These are phyloP conservation scores for Xylariales sp. DNA, from an alignment of 2,329 filamentous ascomycete genomes.

Conservation along the genomic window DNA sequence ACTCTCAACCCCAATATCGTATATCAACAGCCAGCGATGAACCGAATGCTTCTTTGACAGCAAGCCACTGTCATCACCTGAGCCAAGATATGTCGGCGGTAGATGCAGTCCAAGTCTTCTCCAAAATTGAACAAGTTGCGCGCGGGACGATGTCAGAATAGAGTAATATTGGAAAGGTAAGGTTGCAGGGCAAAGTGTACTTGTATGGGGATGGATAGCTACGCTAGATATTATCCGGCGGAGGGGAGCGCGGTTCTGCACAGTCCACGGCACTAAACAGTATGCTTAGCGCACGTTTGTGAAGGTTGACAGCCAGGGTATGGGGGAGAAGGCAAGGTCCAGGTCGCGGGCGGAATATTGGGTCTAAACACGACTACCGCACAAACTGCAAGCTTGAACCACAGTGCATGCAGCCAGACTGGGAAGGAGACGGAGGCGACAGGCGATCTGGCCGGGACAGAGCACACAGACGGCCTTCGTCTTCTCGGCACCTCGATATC, in stretches of 20 bases:
- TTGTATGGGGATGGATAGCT: conserved; percentile 28
- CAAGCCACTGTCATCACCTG: neutral
- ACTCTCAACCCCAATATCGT: neutral
- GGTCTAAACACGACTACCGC: conserved; percentile 26
- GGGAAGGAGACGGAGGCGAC: conserved; percentile 42
- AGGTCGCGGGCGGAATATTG: conserved; percentile 19
- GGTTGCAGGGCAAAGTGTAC: conserved; percentile 30
- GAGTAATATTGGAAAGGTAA: conserved; percentile 27
- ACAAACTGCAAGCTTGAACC: conserved; percentile 27
- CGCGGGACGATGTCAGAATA: conserved; percentile 15
- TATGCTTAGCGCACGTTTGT: conserved; percentile 22
- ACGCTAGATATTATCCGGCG: conserved; percentile 29
- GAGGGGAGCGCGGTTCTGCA: conserved; percentile 26
- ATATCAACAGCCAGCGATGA: conserved; percentile 1
- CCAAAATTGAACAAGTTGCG: conserved; percentile 4
- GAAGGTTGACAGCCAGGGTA: conserved; percentile 22
- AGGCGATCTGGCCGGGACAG: conserved; percentile 29
- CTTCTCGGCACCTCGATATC: conserved; percentile 10
- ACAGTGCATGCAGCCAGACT: conserved; percentile 42
- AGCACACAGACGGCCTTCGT: conserved; percentile 7
- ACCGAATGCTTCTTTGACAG: neutral
- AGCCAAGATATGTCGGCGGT: neutral
- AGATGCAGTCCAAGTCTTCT: conserved; percentile 1
- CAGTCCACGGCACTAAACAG: conserved; percentile 26
- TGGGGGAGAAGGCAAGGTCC: conserved; percentile 22